A percentile compares a stretch with the other conserved stretches of the same genome.
phyloP scores from a whole-genome alignment of 306 rosid species.

The Malus asiatica region DNA sequence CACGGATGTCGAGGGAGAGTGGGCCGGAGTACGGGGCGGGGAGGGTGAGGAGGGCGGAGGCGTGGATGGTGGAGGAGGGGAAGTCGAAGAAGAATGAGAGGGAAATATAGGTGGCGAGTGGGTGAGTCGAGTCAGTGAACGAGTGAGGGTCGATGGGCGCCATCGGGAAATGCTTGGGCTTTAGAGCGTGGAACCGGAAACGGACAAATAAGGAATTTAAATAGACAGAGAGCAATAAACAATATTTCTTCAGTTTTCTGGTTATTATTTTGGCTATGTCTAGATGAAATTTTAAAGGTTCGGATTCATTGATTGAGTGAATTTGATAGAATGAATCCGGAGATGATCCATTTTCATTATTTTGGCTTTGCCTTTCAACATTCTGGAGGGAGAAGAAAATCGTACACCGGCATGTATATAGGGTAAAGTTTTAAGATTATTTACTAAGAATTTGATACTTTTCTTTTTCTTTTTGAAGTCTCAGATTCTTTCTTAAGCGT shows the following conservation, averaged over 20 bases:
- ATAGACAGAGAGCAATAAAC: neutral
- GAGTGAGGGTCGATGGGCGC: conserved; percentile 89
- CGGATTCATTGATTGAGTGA: rapidly evolving
- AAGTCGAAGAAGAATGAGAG: conserved; percentile 68
- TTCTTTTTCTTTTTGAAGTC: no score
- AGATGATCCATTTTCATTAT: no score
- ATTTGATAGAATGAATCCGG: no score
- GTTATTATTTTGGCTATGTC: no score
- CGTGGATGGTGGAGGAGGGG: conserved; percentile 50
- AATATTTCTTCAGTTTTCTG: no score
- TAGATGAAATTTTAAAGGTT: rapidly evolving
- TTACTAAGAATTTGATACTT: no score
- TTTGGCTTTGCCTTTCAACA: no score
- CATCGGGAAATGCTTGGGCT: conserved; percentile 28
- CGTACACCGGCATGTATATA: no score
- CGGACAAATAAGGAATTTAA: neutral
- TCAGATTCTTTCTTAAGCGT: no score
- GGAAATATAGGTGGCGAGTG: conserved; percentile 43
- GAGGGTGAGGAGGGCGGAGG: conserved; percentile 54
- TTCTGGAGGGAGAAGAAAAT: no score
- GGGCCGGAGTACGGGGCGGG: conserved; percentile 44
- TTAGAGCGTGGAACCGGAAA: neutral
- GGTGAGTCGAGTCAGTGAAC: conserved; percentile 59
- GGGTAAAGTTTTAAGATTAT: no score
- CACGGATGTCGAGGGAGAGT: conserved; percentile 69